phyloP scores from a whole-genome alignment of 805 yeast species.

The Candida nonsorbophila region DNA sequence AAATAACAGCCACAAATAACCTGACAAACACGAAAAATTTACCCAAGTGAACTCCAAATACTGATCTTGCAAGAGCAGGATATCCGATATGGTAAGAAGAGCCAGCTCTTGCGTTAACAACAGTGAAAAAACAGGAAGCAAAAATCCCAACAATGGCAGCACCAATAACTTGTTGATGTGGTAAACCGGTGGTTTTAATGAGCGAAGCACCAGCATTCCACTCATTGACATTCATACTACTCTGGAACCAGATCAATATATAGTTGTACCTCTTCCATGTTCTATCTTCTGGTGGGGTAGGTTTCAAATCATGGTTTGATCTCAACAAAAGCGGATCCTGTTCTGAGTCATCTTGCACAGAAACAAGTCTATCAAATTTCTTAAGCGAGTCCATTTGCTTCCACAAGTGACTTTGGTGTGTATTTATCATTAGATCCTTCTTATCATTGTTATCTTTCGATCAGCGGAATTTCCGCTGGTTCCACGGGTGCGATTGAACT shows the following conservation, averaged over 20 bases:
- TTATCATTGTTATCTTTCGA: no score
- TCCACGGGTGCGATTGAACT: no score
- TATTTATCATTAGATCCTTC: no score
- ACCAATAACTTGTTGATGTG: constrained; percentile 10
- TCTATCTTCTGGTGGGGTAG: constrained; percentile 9
- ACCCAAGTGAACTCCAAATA: constrained; percentile 7
- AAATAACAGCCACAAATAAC: constrained; percentile 8
- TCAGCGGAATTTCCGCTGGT: no score
- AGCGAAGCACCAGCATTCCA: constrained; percentile 10
- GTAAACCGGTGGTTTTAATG: constrained; percentile 6
- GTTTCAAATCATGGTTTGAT: constrained; percentile 9
- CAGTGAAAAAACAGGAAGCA: constrained; percentile 8
- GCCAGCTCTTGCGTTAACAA: constrained; percentile 9
- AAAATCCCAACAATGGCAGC: constrained; percentile 7
- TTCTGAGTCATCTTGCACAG: constrained; percentile 8
- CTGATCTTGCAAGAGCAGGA: constrained; percentile 7
- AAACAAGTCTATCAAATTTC: constrained; percentile 7
- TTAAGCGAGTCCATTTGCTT: constrained; percentile 3
- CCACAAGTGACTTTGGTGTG: no score
- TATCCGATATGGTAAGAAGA: constrained; percentile 10
- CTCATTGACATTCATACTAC: constrained; percentile 8
- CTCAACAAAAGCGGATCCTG: constrained; percentile 4
- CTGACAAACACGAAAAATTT: constrained; percentile 9
- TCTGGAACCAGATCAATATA: constrained; percentile 9
- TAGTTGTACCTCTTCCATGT: constrained; percentile 9